phyloP scores from a whole-genome alignment of 352 stramenopile species.

The Salisapilia sapeloensis region DNA sequence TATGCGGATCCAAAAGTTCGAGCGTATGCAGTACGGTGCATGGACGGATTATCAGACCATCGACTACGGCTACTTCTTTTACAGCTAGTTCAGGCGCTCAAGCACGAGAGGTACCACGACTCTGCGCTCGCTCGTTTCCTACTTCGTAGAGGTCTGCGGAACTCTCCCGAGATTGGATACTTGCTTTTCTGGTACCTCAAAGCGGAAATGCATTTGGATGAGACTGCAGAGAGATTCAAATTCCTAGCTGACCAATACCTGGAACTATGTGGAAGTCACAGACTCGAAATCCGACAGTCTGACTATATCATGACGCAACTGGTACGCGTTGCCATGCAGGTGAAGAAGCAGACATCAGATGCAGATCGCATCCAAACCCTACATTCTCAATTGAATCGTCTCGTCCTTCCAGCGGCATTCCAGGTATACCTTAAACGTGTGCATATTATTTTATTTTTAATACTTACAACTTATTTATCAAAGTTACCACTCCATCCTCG shows the following conservation, averaged over 20 bases:
- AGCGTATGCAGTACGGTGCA: conserved; percentile 83
- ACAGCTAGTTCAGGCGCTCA: conserved; percentile 72
- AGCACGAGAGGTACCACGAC: conserved; percentile 75
- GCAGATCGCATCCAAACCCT: conserved; percentile 28
- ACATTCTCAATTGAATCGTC: conserved; percentile 22
- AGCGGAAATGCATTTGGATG: conserved; percentile 42
- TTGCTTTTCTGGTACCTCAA: conserved; percentile 72
- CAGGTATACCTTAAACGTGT: conserved; percentile 11
- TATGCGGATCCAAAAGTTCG: conserved; percentile 85
- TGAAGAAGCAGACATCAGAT: conserved; percentile 36
- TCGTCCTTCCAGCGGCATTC: conserved; percentile 70
- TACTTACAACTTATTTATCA: not conserved
- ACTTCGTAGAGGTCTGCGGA: conserved; percentile 52
- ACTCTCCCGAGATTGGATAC: conserved; percentile 65
- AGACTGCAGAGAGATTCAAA: conserved; percentile 45
- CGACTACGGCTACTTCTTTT: conserved; percentile 76
- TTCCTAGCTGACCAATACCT: conserved; percentile 69
- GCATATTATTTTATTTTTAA: not conserved
- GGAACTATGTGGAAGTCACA: conserved; percentile 75
- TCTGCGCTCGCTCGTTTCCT: conserved; percentile 63
- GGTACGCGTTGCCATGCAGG: conserved; percentile 38
- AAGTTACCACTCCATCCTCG: conserved; percentile 71
- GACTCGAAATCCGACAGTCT: conserved; percentile 80
- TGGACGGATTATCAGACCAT: conserved; percentile 75
- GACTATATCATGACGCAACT: conserved; percentile 87